Evolutionary conservation across 164 flowering plant species (phyloP).

Genomic region (Taxillus chinensis): DNA sequence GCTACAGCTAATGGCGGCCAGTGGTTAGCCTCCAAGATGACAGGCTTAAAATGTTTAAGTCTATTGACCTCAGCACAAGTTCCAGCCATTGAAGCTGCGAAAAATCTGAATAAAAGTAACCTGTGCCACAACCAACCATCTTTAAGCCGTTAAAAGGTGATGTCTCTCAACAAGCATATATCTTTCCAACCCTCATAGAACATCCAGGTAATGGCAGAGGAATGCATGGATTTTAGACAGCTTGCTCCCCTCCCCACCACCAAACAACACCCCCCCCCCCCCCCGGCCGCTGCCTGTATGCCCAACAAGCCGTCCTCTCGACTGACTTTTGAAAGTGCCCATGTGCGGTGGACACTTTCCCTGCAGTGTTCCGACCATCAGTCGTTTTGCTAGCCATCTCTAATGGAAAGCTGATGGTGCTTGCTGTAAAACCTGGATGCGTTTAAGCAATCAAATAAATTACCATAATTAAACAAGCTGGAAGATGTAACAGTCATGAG

Average conservation of each 20-base stretch:
- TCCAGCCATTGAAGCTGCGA: too few species aligned
- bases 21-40: too few species aligned
- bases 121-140: too few species aligned
- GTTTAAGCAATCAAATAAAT: too few species aligned
- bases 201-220: slow-evolving; percentile 98
- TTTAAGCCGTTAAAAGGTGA: neutral
- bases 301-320: slow-evolving; percentile 66
- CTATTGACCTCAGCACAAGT: too few species aligned
- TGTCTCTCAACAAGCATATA: slow-evolving; percentile 34
- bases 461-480: too few species aligned
- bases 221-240: slow-evolving; percentile 84
- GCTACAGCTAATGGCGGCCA: too few species aligned
- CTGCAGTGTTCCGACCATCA: slow-evolving; percentile 86
- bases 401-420: slow-evolving; percentile 88
- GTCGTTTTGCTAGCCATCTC: slow-evolving; percentile 91
- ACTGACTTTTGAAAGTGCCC: slow-evolving; percentile 80
- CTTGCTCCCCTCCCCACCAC: slow-evolving; percentile 99
- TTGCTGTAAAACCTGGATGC: slow-evolving; percentile 91
- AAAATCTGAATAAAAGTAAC: too few species aligned
- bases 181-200: slow-evolving; percentile 99
- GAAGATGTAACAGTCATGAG: too few species aligned
- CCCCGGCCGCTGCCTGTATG: too few species aligned
- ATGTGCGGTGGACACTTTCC: slow-evolving; percentile 89
- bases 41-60: too few species aligned
- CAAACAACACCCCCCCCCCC: too few species aligned